phyloP scores from a whole-genome alignment of 2,329 filamentous ascomycete species.

The Exophiala alcalophila region DNA sequence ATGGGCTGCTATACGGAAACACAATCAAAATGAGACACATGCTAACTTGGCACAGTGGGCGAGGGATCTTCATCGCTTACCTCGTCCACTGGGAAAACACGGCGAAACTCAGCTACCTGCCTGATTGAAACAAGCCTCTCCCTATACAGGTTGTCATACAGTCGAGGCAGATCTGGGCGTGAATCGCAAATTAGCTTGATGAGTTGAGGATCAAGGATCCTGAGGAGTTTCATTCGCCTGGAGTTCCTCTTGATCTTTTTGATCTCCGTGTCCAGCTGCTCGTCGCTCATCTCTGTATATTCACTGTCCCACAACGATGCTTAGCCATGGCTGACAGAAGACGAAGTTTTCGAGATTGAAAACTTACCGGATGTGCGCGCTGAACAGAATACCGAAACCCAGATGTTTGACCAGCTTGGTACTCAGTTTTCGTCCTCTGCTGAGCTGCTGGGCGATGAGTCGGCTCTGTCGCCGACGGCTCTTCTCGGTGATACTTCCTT shows the following conservation, averaged over 20 bases:
- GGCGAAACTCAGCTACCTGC: conserved; percentile 20
- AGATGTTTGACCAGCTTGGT: conserved; percentile 15
- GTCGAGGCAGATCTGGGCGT: conserved; percentile 23
- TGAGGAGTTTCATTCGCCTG: conserved; percentile 28
- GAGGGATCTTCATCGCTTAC: conserved; percentile 14
- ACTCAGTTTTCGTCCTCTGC: conserved; percentile 14
- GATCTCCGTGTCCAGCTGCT: conserved; percentile 14
- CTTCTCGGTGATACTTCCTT: neutral
- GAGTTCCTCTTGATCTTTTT: conserved; percentile 20
- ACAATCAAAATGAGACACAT: no score
- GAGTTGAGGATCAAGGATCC: conserved; percentile 28
- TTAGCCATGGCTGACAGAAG: conserved; percentile 1
- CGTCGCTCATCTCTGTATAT: conserved; percentile 16
- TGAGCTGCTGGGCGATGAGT: conserved; percentile 16
- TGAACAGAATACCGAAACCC: conserved; percentile 7
- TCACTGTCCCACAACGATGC: conserved; percentile 14
- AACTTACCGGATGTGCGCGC: conserved; percentile 21
- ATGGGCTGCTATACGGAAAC: neutral
- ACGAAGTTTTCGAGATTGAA: neutral
- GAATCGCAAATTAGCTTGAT: conserved; percentile 14
- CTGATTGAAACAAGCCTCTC: conserved; percentile 19
- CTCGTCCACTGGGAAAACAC: conserved; percentile 9
- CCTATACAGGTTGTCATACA: conserved; percentile 25
- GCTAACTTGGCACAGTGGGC: no score
- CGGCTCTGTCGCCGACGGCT: conserved; percentile 1